Evolutionary conservation across 495 filamentous ascomycete species (phyloP), one percentile per base, ranked within the genome.

Genomic region (Aspergillus campestris): DNA sequence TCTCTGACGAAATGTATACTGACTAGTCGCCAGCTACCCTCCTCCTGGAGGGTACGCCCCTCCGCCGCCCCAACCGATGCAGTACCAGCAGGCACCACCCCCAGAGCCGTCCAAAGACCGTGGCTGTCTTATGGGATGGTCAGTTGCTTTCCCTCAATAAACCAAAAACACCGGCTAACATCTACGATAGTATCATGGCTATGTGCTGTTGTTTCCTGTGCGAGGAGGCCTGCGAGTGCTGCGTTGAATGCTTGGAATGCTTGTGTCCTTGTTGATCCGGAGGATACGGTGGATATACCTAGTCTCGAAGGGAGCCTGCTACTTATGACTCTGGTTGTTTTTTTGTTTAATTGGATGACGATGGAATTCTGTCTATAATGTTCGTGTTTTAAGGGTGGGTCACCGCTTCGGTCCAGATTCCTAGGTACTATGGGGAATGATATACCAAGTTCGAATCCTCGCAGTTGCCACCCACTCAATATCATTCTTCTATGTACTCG

Each of bases 161-260:
- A 41, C 8, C 8, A 18, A 14, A 31, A 29, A 32, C 2, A 8
- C 6, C 31, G 15, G 18, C 51, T 46, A 31, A 52, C 36, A 3
- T 2, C 5, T 18, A 24, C 18, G 18, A 24, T 24, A 56, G 54
- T 49, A 39, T 58, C 15, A 51, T 54, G 48, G 52, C 55, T 12
- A 38, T 57, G 47, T 58, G 55, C 55, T 58, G 55, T 31, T 58
- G 55, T 33, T 58, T 58, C 43, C 49, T 58, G 8, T 58, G 55
- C 40, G 55, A 58, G 35, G 55, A 58, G 18, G 44, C 51, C 2
- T 58, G 55, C 46, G 51, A 54, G 38, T 54, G 55, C 44, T 58
- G 55, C 44, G 24, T 55, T 10, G 55, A 55, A 32, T 48, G 38
- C 37, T 38, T 31, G 10, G 48, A 52, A 37, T 55, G 51, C 34